These are phyloP conservation scores for Xylaria longipes DNA, from an alignment of 495 filamentous ascomycete genomes.

Conservation along the genomic window DNA sequence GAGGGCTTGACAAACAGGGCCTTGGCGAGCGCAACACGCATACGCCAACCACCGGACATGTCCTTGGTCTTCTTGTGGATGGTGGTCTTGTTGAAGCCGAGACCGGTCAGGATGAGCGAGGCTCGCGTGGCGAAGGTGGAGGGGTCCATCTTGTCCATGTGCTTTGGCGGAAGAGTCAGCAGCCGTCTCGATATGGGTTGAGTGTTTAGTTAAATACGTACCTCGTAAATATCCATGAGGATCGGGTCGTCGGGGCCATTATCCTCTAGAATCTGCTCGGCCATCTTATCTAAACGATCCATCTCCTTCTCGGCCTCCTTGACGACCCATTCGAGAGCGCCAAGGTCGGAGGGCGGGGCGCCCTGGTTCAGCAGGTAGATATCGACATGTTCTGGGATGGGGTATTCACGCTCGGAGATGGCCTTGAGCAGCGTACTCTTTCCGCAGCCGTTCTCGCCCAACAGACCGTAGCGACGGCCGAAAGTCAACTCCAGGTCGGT, in stretches of 20 bases:
- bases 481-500: conserved; percentile 92
- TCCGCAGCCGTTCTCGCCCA: conserved; percentile 99
- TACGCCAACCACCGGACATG: conserved; percentile 99
- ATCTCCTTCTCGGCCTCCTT: conserved; percentile 94
- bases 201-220: conserved; percentile 60
- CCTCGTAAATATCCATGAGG: conserved; percentile 96
- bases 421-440: conserved; percentile 97
- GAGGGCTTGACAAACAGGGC: conserved; percentile 98
- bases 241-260: conserved; percentile 90
- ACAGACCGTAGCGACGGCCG: conserved; percentile 88
- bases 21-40: conserved; percentile 97
- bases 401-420: conserved; percentile 91
- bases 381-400: conserved; percentile 95
- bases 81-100: conserved; percentile 96
- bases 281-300: conserved; percentile 82
- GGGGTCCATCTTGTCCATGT: conserved; percentile 98
- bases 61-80: conserved; percentile 99
- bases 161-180: conserved; percentile 58
- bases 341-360: conserved; percentile 85
- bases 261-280: conserved; percentile 89
- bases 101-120: conserved; percentile 95
- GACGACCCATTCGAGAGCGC: conserved; percentile 96
- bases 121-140: conserved; percentile 99
- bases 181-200: not conserved
- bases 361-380: conserved; percentile 99